Evolutionary conservation across 805 yeast genomes (phyloP).

Genomic region (Pichia nakasei): DNA sequence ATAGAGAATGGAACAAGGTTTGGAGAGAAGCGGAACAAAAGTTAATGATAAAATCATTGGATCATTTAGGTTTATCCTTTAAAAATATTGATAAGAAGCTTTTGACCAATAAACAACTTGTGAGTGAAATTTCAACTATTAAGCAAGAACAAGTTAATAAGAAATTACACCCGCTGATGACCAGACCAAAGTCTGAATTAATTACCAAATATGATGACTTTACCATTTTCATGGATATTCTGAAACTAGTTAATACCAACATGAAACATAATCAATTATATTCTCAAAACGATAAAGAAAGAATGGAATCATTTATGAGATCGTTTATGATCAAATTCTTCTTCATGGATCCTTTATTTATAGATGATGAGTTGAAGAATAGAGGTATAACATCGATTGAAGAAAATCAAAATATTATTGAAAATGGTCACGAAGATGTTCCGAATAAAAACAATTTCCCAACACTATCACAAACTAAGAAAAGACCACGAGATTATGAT

Average conservation of each 20-base stretch:
- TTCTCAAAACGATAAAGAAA: constrained; percentile 73
- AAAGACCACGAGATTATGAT: constrained; percentile 49
- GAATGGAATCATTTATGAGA: constrained; percentile 60
- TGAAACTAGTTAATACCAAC: constrained; percentile 57
- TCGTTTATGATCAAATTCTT: constrained; percentile 69
- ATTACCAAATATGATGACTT: constrained; percentile 56
- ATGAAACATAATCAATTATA: constrained; percentile 63
- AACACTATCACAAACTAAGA: constrained; percentile 27
- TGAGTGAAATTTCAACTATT: constrained; percentile 86
- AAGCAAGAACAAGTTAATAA: constrained; percentile 88
- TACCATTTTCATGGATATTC: constrained; percentile 64
- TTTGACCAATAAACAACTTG: constrained; percentile 79
- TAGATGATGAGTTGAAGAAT: constrained; percentile 32
- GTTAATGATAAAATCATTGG: constrained; percentile 86
- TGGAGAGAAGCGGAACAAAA: constrained; percentile 98
- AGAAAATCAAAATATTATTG: constrained; percentile 12
- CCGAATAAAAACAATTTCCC: constrained; percentile 5
- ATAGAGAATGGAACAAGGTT: constrained; percentile 96
- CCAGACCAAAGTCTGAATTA: constrained; percentile 66
- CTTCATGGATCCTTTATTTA: constrained; percentile 40
- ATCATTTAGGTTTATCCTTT: constrained; percentile 91
- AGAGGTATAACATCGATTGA: constrained; percentile 27
- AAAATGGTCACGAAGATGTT: constrained; percentile 10
- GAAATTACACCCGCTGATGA: constrained; percentile 76
- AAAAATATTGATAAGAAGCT: constrained; percentile 94